phyloP scores from a whole-genome alignment of 2,329 filamentous ascomycete species.

The Monilinia aucupariae region DNA sequence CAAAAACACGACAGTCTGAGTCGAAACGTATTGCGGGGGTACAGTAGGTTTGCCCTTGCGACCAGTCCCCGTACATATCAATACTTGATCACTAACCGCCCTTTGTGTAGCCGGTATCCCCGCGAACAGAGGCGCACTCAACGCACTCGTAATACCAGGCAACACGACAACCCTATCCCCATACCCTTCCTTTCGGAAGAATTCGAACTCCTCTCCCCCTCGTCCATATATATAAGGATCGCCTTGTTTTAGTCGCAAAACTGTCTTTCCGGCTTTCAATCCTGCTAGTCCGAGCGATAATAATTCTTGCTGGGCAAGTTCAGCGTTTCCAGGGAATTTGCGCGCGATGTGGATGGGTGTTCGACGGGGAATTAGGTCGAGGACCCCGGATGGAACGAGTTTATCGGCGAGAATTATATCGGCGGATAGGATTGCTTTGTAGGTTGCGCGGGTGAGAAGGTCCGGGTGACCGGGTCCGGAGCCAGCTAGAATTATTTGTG shows the following conservation, averaged over 20 bases:
- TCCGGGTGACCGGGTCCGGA: slow-evolving; percentile 91
- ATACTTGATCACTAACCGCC: slow-evolving; percentile 82
- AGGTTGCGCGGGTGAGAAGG: slow-evolving; percentile 76
- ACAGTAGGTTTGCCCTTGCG: slow-evolving; percentile 77
- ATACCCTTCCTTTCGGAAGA: slow-evolving; percentile 69
- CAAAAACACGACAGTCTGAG: slow-evolving; percentile 82
- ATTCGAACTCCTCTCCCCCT: slow-evolving; percentile 86
- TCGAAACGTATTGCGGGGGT: slow-evolving; percentile 72
- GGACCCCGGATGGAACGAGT: slow-evolving; percentile 75
- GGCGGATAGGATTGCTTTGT: slow-evolving; percentile 68
- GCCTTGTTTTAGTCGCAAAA: slow-evolving; percentile 89
- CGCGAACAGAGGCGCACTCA: slow-evolving; percentile 84
- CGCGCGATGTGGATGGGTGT: slow-evolving; percentile 87
- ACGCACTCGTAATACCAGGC: slow-evolving; percentile 83
- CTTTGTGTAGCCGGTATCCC: slow-evolving; percentile 84
- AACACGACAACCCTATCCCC: slow-evolving; percentile 62
- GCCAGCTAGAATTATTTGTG: slow-evolving; percentile 80
- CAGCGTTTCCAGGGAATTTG: slow-evolving; percentile 96
- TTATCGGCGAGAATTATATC: slow-evolving; percentile 83
- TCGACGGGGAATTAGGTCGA: slow-evolving; percentile 84
- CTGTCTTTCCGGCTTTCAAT: slow-evolving; percentile 63
- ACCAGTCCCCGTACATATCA: slow-evolving; percentile 95
- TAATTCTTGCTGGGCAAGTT: slow-evolving; percentile 86
- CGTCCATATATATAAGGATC: slow-evolving; percentile 96
- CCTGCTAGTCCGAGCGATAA: slow-evolving; percentile 70